Evolutionary conservation across 352 stramenopile species (phyloP).

Genomic region (Globisporangium cederbergense): DNA sequence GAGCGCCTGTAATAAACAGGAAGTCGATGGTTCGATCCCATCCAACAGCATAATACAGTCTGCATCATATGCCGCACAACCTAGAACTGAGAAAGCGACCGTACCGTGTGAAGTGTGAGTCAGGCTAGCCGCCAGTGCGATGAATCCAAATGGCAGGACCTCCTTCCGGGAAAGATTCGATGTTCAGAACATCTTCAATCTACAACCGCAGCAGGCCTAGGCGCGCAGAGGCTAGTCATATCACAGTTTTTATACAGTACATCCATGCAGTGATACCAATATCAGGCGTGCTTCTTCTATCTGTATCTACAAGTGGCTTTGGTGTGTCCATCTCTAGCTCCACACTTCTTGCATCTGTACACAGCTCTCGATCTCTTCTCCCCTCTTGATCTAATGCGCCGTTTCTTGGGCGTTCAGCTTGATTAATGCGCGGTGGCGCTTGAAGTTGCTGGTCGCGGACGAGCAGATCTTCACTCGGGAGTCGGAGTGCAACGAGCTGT

Average conservation of each 20-base stretch:
- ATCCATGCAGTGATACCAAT: no score
- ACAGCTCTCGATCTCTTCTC: not conserved
- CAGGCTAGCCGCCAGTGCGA: not conserved
- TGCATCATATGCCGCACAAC: not conserved
- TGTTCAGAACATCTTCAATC: not conserved
- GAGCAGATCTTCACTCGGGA: not conserved
- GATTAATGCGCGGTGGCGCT: no score
- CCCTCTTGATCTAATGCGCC: not conserved
- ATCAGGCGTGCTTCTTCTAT: not conserved
- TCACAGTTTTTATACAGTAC: no score
- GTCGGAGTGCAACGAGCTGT: not conserved
- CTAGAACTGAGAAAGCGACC: constrained; percentile 3
- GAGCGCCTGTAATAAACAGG: not conserved
- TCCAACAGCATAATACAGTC: not conserved
- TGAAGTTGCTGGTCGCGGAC: not conserved
- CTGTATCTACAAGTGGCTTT: not conserved
- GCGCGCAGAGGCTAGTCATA: not conserved
- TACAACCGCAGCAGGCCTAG: not conserved
- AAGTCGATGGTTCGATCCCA: not conserved
- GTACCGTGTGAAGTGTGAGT: constrained; percentile 9
- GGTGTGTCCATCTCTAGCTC: not conserved
- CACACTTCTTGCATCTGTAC: not conserved
- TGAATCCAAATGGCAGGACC: constrained; percentile 6
- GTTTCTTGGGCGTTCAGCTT: no score
- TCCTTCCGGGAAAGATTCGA: not conserved